phyloP scores from a whole-genome alignment of 2,329 filamentous ascomycete species.

The Fusarium torreyae region DNA sequence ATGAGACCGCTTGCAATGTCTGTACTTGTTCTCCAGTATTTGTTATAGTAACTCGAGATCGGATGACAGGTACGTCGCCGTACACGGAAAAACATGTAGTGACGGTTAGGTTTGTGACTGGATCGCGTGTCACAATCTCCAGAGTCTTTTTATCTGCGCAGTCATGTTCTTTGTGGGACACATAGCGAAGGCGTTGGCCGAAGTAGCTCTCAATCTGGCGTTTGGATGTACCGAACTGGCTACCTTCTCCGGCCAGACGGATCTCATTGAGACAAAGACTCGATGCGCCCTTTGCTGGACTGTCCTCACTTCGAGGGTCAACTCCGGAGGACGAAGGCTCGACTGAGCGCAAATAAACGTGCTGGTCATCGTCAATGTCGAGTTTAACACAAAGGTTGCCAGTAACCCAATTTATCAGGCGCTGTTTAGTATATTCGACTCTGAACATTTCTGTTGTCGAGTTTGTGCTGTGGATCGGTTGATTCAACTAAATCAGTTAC shows the following conservation, averaged over 20 bases:
- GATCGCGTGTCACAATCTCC: background rate
- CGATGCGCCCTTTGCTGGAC: background rate
- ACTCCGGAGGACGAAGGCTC: background rate
- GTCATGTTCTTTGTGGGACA: conserved; percentile 4
- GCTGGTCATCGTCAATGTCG: background rate
- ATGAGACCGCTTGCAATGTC: background rate
- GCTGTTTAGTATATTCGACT: background rate
- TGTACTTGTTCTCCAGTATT: background rate
- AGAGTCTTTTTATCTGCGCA: background rate
- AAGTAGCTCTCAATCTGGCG: conserved; percentile 47
- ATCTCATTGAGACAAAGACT: conserved; percentile 5
- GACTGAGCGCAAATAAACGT: background rate
- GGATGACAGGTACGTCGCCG: background rate
- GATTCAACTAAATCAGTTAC: too few relatives aligned
- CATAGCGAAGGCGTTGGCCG: conserved; percentile 44
- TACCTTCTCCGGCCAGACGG: conserved; percentile 8
- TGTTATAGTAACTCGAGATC: background rate
- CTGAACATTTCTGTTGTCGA: background rate
- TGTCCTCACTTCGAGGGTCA: background rate
- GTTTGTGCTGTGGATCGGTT: background rate
- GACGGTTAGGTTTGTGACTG: background rate
- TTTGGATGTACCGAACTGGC: conserved; percentile 42
- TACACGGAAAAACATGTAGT: background rate
- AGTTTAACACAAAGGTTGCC: background rate
- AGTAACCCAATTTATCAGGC: background rate